Conservation (phyloP, 116 monocot species). For the Cymodocea nodosa region DNA sequence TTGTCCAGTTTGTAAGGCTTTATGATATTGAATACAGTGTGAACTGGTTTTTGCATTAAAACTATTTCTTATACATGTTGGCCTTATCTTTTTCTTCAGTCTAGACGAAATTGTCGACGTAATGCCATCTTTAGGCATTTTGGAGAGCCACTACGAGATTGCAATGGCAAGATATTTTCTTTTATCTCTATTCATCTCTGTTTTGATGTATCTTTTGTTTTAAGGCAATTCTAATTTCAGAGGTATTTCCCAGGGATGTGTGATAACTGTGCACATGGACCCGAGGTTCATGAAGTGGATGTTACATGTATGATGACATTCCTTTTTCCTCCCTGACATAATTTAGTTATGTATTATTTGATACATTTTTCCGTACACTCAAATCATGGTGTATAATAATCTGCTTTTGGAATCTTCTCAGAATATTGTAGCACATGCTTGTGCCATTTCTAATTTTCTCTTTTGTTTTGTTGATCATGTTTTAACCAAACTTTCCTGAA, state of each 20-base stretch:
- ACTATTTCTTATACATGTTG: too few relatives aligned
- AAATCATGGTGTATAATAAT: too few relatives aligned
- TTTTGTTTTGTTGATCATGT: too few relatives aligned
- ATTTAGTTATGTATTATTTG: constrained; percentile 1
- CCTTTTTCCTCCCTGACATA: neutral
- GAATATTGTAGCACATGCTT: too few relatives aligned
- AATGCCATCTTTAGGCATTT: constrained; percentile 91
- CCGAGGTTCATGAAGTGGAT: constrained; percentile 63
- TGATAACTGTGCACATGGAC: constrained; percentile 79
- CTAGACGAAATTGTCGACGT: constrained; percentile 61
- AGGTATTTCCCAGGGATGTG: constrained; percentile 58
- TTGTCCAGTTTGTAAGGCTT: neutral
- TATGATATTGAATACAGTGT: too few relatives aligned
- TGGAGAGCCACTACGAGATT: constrained; percentile 69
- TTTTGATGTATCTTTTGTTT: neutral
- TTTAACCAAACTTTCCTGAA: too few relatives aligned
- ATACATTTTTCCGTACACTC: neutral
- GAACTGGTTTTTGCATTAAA: too few relatives aligned
- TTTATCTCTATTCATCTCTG: neutral
- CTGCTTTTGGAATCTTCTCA: too few relatives aligned
- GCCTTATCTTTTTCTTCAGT: constrained; percentile 27
- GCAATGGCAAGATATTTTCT: constrained; percentile 48
- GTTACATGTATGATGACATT: constrained; percentile 48
- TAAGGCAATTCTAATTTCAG: neutral
- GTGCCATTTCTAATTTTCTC: too few relatives aligned